phyloP scores from a whole-genome alignment of 768 basidiomycete genomes.

The Pleurotus djamor region DNA sequence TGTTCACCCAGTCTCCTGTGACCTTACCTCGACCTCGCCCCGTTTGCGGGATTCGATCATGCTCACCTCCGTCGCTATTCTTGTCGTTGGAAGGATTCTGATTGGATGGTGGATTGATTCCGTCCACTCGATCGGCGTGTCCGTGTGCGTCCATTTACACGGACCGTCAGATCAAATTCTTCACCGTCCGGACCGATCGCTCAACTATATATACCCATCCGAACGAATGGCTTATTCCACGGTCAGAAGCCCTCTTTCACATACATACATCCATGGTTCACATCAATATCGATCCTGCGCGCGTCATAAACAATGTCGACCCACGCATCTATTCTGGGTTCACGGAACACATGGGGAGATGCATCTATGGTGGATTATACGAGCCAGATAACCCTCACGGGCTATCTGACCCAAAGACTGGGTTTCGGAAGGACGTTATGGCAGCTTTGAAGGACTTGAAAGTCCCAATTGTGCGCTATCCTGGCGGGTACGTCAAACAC shows the following conservation, averaged over 20 bases:
- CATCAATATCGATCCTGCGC: slow-evolving; percentile 40
- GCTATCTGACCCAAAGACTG: slow-evolving; percentile 35
- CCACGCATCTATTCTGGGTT: slow-evolving; percentile 59
- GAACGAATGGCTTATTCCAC: background rate
- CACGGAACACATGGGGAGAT: slow-evolving; percentile 59
- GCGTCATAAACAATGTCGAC: slow-evolving; percentile 39
- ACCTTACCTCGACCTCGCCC: too few species aligned
- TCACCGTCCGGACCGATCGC: background rate
- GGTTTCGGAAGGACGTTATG: slow-evolving; percentile 51
- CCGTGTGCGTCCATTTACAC: background rate
- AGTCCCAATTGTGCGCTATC: slow-evolving; percentile 49
- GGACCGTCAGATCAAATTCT: background rate
- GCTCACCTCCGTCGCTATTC: too few species aligned
- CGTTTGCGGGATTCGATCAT: too few species aligned
- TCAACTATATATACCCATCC: background rate
- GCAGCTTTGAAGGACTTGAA: slow-evolving; percentile 42
- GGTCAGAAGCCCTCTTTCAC: background rate
- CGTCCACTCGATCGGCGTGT: background rate
- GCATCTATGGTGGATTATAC: slow-evolving; percentile 51
- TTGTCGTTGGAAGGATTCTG: too few species aligned
- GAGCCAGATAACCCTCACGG: slow-evolving; percentile 32
- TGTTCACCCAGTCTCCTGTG: too few species aligned
- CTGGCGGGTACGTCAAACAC: slow-evolving; percentile 38
- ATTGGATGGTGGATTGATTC: too few species aligned
- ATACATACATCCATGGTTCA: background rate